phyloP scores from a whole-genome alignment of 129 eudicot species.

The Chrysanthemum lavandulifolium region DNA sequence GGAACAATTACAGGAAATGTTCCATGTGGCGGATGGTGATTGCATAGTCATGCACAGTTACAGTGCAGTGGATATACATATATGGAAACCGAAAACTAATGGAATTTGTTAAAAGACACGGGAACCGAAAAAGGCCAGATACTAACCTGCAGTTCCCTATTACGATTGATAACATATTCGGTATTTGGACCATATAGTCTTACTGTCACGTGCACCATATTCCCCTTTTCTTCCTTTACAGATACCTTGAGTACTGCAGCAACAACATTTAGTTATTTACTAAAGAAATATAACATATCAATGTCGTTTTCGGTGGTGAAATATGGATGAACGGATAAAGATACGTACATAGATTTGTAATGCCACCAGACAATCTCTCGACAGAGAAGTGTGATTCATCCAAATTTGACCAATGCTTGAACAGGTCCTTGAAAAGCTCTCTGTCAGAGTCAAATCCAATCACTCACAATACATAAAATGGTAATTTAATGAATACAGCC shows the following conservation, averaged over 20 bases:
- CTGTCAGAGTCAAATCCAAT: constrained; percentile 40
- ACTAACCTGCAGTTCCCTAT: constrained; percentile 76
- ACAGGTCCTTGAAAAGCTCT: constrained; percentile 78
- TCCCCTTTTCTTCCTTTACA: constrained; percentile 59
- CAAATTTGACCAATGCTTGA: constrained; percentile 80
- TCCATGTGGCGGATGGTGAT: too few species aligned
- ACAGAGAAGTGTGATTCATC: constrained; percentile 59
- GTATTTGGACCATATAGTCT: constrained; percentile 95
- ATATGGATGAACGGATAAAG: background rate
- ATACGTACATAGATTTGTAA: constrained; percentile 76
- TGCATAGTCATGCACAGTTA: background rate
- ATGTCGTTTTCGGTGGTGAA: background rate
- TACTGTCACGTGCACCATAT: constrained; percentile 49
- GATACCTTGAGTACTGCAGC: constrained; percentile 85
- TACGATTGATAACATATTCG: constrained; percentile 85
- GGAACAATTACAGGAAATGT: background rate
- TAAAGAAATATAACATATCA: background rate
- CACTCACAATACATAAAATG: constrained; percentile 12
- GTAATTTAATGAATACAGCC: background rate
- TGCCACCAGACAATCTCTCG: constrained; percentile 87
- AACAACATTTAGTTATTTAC: background rate
- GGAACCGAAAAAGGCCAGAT: background rate
- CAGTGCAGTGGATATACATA: background rate
- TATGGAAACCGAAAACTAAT: background rate
- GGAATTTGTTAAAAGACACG: background rate